A percentile compares a stretch with the other conserved stretches of the same genome.
phyloP scores from a whole-genome alignment of 2,329 filamentous ascomycete genomes.

The Exophiala sideris region DNA sequence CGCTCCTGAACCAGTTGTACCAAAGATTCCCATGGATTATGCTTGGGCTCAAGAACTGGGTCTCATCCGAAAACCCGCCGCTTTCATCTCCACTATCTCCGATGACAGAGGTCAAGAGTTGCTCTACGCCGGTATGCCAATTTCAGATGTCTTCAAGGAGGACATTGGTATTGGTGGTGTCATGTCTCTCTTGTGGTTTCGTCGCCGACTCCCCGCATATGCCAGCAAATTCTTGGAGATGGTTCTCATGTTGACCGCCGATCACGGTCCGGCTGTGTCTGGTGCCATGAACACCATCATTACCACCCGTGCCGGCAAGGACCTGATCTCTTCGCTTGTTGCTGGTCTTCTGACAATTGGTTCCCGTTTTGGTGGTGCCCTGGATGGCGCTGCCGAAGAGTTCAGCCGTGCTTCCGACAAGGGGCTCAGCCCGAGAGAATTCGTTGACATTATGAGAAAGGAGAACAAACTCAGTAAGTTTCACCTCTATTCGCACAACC shows the following conservation, averaged over 20 bases:
- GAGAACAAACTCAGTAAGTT: slow-evolving; percentile 93
- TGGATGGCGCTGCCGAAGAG: slow-evolving; percentile 96
- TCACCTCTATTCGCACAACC: slow-evolving; percentile 7
- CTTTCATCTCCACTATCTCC: slow-evolving; percentile 99
- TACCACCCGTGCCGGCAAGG: slow-evolving; percentile 98
- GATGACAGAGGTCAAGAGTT: slow-evolving; percentile 99
- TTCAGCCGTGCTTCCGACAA: slow-evolving; percentile 98
- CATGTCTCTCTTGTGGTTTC: slow-evolving; percentile 99
- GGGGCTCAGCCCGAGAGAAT: slow-evolving; percentile 95
- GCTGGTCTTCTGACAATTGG: slow-evolving; percentile 97
- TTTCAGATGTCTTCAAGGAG: slow-evolving; percentile 99
- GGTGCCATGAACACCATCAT: slow-evolving; percentile 99
- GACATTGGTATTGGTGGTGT: slow-evolving; percentile 99
- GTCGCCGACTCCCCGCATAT: slow-evolving; percentile 89
- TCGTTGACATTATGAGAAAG: slow-evolving; percentile 98
- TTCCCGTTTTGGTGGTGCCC: slow-evolving; percentile 95
- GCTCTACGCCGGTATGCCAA: slow-evolving; percentile 97
- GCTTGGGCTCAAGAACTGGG: slow-evolving; percentile 99
- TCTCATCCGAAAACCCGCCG: slow-evolving; percentile 98
- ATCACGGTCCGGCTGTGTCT: slow-evolving; percentile 97
- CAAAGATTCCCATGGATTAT: slow-evolving; percentile 99
- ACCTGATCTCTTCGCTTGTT: slow-evolving; percentile 91
- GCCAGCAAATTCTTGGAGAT: slow-evolving; percentile 99
- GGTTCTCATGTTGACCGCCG: slow-evolving; percentile 99
- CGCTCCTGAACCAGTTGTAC: slow-evolving; percentile 81